phyloP scores from a whole-genome alignment of 257 asterid genomes.

The Gynochthodes officinalis region DNA sequence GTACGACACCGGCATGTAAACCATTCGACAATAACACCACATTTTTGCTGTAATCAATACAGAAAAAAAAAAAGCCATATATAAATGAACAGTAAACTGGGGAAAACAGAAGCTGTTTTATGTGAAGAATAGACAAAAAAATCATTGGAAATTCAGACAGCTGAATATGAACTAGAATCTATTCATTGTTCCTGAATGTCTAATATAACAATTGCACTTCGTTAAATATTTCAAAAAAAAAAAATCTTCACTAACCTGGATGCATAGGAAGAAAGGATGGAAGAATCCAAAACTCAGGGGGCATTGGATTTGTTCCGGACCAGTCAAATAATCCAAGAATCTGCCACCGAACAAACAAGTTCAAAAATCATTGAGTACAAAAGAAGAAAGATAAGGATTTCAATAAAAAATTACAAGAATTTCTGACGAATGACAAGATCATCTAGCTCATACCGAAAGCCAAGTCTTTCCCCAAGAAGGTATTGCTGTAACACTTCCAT shows the following conservation, averaged over 20 bases:
- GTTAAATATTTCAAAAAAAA: too few species aligned
- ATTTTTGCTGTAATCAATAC: constrained; percentile 25
- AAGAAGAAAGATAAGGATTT: background rate
- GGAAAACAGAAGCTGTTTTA: background rate
- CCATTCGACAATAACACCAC: constrained; percentile 30
- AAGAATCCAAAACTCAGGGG: constrained; percentile 28
- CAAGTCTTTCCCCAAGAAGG: constrained; percentile 51
- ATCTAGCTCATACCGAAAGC: constrained; percentile 30
- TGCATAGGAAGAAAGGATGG: constrained; percentile 24
- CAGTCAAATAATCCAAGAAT: constrained; percentile 24
- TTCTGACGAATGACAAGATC: background rate
- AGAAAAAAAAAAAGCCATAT: background rate
- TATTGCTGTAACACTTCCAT: constrained; percentile 26
- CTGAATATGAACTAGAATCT: background rate
- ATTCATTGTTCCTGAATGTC: background rate
- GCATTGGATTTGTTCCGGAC: constrained; percentile 26
- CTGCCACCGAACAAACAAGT: background rate
- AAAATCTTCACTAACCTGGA: constrained; percentile 16
- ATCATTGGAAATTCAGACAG: background rate
- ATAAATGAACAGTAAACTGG: background rate
- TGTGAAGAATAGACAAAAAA: background rate
- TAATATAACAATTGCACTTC: background rate
- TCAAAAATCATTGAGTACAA: background rate
- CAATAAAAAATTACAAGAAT: background rate
- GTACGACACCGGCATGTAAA: too few species aligned